Conservation (phyloP, 2,329 filamentous ascomycete genomes). For the Diaporthe aspalathi region DNA sequence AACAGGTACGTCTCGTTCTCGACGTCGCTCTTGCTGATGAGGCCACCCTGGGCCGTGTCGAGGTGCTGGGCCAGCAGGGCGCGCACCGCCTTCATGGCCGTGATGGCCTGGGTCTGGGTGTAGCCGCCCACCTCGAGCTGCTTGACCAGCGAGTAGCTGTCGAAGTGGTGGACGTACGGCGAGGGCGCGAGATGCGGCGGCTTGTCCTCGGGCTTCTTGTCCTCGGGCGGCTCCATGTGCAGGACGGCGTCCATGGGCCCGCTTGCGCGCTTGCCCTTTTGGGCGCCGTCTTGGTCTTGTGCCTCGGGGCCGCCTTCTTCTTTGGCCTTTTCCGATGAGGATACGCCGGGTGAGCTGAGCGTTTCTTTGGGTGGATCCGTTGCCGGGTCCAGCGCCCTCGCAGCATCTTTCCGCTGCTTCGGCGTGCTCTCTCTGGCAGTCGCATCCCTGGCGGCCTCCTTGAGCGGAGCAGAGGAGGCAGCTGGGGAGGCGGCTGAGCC, state of each 20-base stretch:
- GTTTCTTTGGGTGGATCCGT: slow-evolving; percentile 32
- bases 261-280: slow-evolving; percentile 53
- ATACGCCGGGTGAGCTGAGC: slow-evolving; percentile 37
- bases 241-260: slow-evolving; percentile 64
- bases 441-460: not conserved
- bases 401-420: slow-evolving; percentile 36
- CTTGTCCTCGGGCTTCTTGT: slow-evolving; percentile 52
- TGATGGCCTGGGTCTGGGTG: slow-evolving; percentile 78
- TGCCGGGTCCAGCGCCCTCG: slow-evolving; percentile 36
- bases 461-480: not conserved
- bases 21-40: slow-evolving; percentile 91
- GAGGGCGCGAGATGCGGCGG: slow-evolving; percentile 77
- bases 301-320: slow-evolving; percentile 29
- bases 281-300: not conserved
- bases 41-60: slow-evolving; percentile 79
- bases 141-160: slow-evolving; percentile 90
- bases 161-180: slow-evolving; percentile 94
- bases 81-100: slow-evolving; percentile 92
- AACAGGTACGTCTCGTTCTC: slow-evolving; percentile 98
- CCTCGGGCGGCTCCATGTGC: slow-evolving; percentile 57
- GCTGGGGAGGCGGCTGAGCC: not conserved
- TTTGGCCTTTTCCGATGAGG: slow-evolving; percentile 38
- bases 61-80: slow-evolving; percentile 82
- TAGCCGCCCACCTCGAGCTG: slow-evolving; percentile 80
- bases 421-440: slow-evolving; percentile 33